A percentile compares a stretch with the other conserved stretches of the same genome.
phyloP scores from a whole-genome alignment of 2,329 filamentous ascomycete genomes.

The Curvularia sp. region DNA sequence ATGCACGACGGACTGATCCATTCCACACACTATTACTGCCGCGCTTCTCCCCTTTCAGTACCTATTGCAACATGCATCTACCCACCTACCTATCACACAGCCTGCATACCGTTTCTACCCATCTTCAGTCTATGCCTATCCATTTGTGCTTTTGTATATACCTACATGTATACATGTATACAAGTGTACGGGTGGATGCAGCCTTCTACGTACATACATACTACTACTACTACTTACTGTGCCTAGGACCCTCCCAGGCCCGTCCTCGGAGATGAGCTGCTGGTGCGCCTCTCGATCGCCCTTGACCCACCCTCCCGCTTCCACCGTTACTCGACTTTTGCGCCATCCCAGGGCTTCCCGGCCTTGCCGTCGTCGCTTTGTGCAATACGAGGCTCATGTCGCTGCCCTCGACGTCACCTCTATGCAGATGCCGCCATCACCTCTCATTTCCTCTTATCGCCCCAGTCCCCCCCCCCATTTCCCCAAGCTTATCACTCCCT shows the following conservation, averaged over 20 bases:
- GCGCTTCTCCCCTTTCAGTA: background rate
- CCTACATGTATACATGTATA: background rate
- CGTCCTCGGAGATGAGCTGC: slow-evolving; percentile 38
- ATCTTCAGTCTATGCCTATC: background rate
- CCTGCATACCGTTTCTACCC: background rate
- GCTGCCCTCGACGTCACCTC: slow-evolving; percentile 31
- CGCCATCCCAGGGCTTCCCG: slow-evolving; percentile 11
- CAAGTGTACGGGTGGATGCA: background rate
- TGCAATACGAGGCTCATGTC: slow-evolving; percentile 8
- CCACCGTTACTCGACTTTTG: slow-evolving; percentile 21
- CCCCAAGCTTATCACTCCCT: background rate
- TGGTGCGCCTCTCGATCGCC: slow-evolving; percentile 30
- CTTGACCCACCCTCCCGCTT: slow-evolving; percentile 27
- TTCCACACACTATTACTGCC: no score
- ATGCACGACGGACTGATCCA: background rate
- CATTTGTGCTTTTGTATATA: background rate
- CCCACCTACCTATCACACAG: background rate
- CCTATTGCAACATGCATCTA: background rate
- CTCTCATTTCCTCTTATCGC: slow-evolving; percentile 14
- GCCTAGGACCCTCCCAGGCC: background rate
- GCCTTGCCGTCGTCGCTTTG: slow-evolving; percentile 1
- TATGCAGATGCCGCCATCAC: slow-evolving; percentile 1
- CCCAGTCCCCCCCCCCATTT: background rate
- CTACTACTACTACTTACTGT: background rate
- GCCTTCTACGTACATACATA: background rate